These are phyloP conservation scores for Mortierella alpina DNA, from an alignment of 192 early-diverging fungal species.

Conservation along the genomic window DNA sequence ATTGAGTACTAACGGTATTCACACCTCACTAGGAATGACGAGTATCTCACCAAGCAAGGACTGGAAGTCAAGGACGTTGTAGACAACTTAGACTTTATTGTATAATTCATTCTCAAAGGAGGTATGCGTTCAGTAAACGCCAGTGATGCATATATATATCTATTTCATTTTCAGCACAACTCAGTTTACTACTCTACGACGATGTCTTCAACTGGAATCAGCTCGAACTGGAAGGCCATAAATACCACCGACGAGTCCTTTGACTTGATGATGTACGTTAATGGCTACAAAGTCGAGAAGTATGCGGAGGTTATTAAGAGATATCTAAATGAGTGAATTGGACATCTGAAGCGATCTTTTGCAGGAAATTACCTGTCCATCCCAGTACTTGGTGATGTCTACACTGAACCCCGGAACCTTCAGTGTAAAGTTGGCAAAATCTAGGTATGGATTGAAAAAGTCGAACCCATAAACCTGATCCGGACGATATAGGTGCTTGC, in stretches of 20 bases:
- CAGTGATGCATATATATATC: not conserved
- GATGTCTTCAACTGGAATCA: slow-evolving; percentile 50
- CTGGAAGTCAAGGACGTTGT: slow-evolving; percentile 43
- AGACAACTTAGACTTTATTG: slow-evolving; percentile 47
- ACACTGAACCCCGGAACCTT: slow-evolving; percentile 63
- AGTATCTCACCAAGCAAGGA: slow-evolving; percentile 53
- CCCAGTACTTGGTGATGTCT: slow-evolving; percentile 62
- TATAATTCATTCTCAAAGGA: not conserved
- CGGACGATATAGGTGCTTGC: slow-evolving; percentile 62
- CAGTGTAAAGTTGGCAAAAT: slow-evolving; percentile 57
- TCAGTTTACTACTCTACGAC: slow-evolving; percentile 29
- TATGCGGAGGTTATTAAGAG: too few species aligned
- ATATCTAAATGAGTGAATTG: not conserved
- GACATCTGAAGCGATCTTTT: slow-evolving; percentile 64
- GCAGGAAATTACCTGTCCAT: slow-evolving; percentile 71
- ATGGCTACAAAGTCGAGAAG: slow-evolving; percentile 64
- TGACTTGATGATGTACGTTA: slow-evolving; percentile 79
- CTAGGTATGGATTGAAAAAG: slow-evolving; percentile 68
- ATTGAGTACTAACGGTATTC: not conserved
- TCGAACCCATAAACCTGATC: slow-evolving; percentile 82
- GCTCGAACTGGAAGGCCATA: slow-evolving; percentile 76
- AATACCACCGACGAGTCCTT: slow-evolving; percentile 68
- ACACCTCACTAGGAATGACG: slow-evolving; percentile 57
- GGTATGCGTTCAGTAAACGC: too few species aligned
- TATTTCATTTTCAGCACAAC: not conserved